Base-by-base conservation (phyloP, 2,329 filamentous ascomycete genomes). In the Ophiocordyceps robertsii region DNA sequence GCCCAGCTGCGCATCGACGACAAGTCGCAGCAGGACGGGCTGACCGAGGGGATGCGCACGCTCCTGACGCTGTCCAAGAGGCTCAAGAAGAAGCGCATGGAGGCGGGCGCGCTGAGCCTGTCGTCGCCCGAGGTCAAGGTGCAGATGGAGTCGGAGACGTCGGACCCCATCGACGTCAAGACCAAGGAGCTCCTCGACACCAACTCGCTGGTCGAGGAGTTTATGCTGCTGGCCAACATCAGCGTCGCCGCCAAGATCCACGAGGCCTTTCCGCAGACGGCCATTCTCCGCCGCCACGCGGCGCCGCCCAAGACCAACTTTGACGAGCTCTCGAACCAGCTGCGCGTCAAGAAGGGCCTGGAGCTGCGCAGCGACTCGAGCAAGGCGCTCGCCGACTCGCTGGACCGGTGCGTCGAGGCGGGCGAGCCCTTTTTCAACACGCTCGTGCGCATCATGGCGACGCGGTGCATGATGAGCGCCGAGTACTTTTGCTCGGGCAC, bases 121-220 rank as follows among this genome's bases (percentile, higher is more conserved):
- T 94, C 92, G 1, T 95, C 88, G n/a, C 93, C 93, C 14, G 93
- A 98, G 69, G 89, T 98, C 55, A 88, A 89, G 61, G 86, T 98
- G 29, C 86, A 95, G 61, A 84, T 85, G 55, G 90, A 95, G 59
- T 94, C 85, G 9, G 92, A 98, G 64, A 93, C 90, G 1, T 94
- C 89, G 1, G 92, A 96, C 57, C 90, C 92, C 1, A 82, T 95
- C 43, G 92, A 96, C 54, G 86, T 98, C 52, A 88, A 96, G 69
- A 94, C 89, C 6, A 98, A 98, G 66, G 75, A 89, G 53, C 78
- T 89, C 41, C 79, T 98, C 32, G 89, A 92, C 56, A 98, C 92
- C 42, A 98, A 96, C 68, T 95, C 90, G 19, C 76, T 98, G 6
- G 93, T 98, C 27, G 92, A 98, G 59, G 92, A 98, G 60, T 96